Evolutionary conservation across 2,329 filamentous ascomycete genomes (phyloP), one percentile per base, ranked within the genome.

Genomic region (Ceratocystis destructans): DNA sequence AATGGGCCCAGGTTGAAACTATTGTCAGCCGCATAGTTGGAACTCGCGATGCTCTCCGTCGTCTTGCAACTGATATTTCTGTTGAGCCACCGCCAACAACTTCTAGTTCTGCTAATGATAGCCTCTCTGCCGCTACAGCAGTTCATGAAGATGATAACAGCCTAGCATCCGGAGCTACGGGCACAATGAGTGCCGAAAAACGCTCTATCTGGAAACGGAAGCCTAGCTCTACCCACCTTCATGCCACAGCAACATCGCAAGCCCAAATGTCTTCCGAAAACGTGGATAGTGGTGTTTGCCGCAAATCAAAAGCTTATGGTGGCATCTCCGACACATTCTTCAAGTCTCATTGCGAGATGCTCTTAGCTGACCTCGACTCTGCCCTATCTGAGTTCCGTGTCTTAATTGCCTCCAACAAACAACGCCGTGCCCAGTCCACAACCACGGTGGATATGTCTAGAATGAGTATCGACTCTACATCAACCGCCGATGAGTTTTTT

Each of bases 121-220:
- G 75, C 69, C 69, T 79, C 64, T 12, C 55, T 5, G 41, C 53
- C 45, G 75, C 77, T 70, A 75, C 76, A 1, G 72, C 76, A 2
- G 72, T 78, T 2, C 81, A 83, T 25, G 82, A 82, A 17, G 81
- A 80, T n/a, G 55, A 65, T 20, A 50, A 46, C 10, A 65, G 63
- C n/a, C 17, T 67, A 17, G 45, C 50, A 55, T 67, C 63, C 15
- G 62, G 46, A 20, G 20, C 48, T 37, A 55, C 57, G 12, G 57
- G 33, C 5, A 59, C 53, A 5, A 57, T 28, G 15, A 8, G 25
- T 17, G 37, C 25, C 61, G 63, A 63, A 37, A 63, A 83, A 85
- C 55, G 55, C 68, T 80, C 90, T 0, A 97, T 99, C 73, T 99
- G 94, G 94, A 96, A 91, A 75, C 85, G 93, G 61, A 96, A 96